phyloP scores from a whole-genome alignment of 208 protist genomes.

The Leishmania major region DNA sequence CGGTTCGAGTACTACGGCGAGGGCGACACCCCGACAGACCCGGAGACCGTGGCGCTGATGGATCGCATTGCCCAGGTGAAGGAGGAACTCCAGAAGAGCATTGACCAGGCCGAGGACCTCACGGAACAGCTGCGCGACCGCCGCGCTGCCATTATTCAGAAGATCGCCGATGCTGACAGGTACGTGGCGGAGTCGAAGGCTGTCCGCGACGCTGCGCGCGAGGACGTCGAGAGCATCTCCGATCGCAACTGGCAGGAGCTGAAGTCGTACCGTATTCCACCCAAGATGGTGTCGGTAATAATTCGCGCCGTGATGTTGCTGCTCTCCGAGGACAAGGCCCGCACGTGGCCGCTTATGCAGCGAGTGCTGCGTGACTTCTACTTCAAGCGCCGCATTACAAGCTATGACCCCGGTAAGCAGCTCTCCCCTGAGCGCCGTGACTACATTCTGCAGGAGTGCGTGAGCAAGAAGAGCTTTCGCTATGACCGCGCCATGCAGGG shows the following conservation, averaged over 20 bases:
- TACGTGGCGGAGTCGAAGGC: constrained; percentile 71
- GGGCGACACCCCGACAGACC: constrained; percentile 38
- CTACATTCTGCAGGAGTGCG: constrained; percentile 88
- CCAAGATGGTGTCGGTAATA: constrained; percentile 78
- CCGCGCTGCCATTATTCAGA: constrained; percentile 58
- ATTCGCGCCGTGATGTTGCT: constrained; percentile 89
- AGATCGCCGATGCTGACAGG: constrained; percentile 57
- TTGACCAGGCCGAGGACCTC: constrained; percentile 59
- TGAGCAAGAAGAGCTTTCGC: constrained; percentile 82
- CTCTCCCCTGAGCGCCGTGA: constrained; percentile 79
- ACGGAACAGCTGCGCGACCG: constrained; percentile 65
- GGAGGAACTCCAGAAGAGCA: constrained; percentile 63
- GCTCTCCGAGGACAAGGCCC: constrained; percentile 78
- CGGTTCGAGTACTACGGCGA: constrained; percentile 47
- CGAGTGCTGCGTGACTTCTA: constrained; percentile 71
- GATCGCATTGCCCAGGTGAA: constrained; percentile 56
- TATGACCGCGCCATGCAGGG: constrained; percentile 80
- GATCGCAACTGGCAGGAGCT: constrained; percentile 86
- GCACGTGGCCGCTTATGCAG: constrained; percentile 83
- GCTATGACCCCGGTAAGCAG: constrained; percentile 64
- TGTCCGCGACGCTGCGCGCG: constrained; percentile 53
- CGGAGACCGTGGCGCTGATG: constrained; percentile 66
- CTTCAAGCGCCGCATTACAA: constrained; percentile 75
- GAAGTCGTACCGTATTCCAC: constrained; percentile 86
- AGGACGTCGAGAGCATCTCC: constrained; percentile 81